Evolutionary conservation across 495 filamentous ascomycete species (phyloP).

Genomic region (Geopyxis carbonaria): DNA sequence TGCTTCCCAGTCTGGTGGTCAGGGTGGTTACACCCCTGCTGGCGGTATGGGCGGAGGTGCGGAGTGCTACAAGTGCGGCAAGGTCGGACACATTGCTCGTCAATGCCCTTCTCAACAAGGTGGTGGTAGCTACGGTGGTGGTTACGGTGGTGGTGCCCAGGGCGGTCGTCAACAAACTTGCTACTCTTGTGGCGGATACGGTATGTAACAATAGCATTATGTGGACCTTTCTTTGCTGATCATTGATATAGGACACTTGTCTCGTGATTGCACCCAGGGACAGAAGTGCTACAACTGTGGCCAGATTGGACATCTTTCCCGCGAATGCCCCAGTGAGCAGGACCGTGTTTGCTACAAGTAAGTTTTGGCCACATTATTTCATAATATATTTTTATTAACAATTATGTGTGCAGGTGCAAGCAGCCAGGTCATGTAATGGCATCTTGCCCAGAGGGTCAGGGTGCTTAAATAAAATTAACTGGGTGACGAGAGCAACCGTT

Average conservation of each 20-base stretch:
- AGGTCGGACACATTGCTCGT: slow-evolving; percentile 91
- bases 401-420: slow-evolving; percentile 54
- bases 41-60: slow-evolving; percentile 35
- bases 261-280: slow-evolving; percentile 91
- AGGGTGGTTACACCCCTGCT: slow-evolving; percentile 26
- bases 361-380: slow-evolving; percentile 5
- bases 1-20: slow-evolving; percentile 30
- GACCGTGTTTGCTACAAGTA: slow-evolving; percentile 94
- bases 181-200: slow-evolving; percentile 92
- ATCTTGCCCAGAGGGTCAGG: slow-evolving; percentile 51
- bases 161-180: slow-evolving; percentile 57
- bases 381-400: neutral
- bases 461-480: slow-evolving; percentile 6
- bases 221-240: slow-evolving; percentile 12
- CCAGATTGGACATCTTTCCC: slow-evolving; percentile 80
- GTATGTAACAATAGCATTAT: slow-evolving; percentile 10
- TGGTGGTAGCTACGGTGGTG: slow-evolving; percentile 23
- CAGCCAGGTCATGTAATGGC: slow-evolving; percentile 92
- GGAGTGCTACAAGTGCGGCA: slow-evolving; percentile 98
- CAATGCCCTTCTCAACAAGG: slow-evolving; percentile 63
- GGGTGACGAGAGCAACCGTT: neutral
- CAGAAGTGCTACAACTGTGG: slow-evolving; percentile 99
- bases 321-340: slow-evolving; percentile 85
- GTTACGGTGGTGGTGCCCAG: slow-evolving; percentile 24
- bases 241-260: slow-evolving; percentile 51